phyloP scores from a whole-genome alignment of 805 yeast species.

The Wickerhamiella australiensis region DNA sequence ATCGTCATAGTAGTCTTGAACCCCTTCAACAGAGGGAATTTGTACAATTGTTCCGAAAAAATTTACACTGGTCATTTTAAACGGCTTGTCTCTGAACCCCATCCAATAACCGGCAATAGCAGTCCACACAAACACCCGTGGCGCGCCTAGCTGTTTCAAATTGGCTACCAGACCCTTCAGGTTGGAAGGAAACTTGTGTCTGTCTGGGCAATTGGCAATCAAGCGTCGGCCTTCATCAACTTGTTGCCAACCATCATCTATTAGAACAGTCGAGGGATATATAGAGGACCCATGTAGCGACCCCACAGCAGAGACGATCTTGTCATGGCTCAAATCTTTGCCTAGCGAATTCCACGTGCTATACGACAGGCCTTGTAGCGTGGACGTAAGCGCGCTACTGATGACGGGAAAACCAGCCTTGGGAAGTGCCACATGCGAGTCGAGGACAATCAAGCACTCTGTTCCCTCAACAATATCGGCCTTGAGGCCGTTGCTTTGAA shows the following conservation, averaged over 20 bases:
- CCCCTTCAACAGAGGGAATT: constrained; percentile 14
- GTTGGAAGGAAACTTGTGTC: constrained; percentile 23
- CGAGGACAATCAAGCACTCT: not conserved
- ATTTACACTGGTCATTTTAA: not conserved
- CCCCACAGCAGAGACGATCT: constrained; percentile 19
- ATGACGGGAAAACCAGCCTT: not conserved
- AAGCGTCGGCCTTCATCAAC: constrained; percentile 19
- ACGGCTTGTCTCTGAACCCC: constrained; percentile 19
- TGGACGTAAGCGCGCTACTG: constrained; percentile 4
- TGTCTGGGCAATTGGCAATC: constrained; percentile 21
- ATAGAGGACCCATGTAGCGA: constrained; percentile 20
- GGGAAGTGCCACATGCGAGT: not conserved
- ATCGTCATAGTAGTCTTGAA: constrained; percentile 21
- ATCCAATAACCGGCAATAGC: constrained; percentile 27
- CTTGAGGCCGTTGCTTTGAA: not conserved
- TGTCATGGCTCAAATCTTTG: constrained; percentile 18
- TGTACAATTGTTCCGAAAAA: not conserved
- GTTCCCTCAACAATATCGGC: not conserved
- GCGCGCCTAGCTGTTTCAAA: constrained; percentile 19
- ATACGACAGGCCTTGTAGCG: constrained; percentile 25
- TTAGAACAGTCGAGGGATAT: constrained; percentile 20
- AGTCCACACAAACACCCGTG: constrained; percentile 27
- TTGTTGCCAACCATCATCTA: constrained; percentile 29
- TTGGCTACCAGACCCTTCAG: constrained; percentile 22
- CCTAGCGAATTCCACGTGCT: constrained; percentile 29